Evolutionary conservation across 208 protist genomes (phyloP), one percentile per base, ranked within the genome.

Genomic region (Trypanosoma scelopori): DNA sequence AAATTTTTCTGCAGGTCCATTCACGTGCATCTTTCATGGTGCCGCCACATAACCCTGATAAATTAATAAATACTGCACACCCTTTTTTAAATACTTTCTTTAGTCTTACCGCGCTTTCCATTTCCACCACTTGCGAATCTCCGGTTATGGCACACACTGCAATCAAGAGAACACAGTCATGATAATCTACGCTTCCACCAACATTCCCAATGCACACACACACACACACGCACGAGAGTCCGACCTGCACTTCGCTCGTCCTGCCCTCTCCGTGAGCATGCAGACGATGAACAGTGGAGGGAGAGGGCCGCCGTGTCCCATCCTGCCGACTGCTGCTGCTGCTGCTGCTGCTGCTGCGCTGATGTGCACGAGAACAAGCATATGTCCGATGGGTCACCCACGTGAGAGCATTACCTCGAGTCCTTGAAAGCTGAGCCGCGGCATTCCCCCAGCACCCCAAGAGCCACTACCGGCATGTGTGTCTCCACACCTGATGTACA

Each of bases 211-310:
- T 37, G 9, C 32, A 37, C 48, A 53, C 48, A 53, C 12, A 53
- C 48, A 53, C 22, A 16, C 12, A 47, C 4, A 47, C 12, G 3
- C 4, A 16, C 43, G 18, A 16, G 4, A 16, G 12, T 5, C 4
- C 28, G 5, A 69, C 68, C 77, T 78, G 42, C 68, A 70, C 72
- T 82, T 82, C 72, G 77, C 77, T 82, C 77, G 77, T 69, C 77
- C 57, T 64, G 69, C 73, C 58, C 64, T 59, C 55, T 76, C 55
- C 3, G 32, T 64, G 39, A 43, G 74, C 49, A 43, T 22, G 18
- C 41, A 23, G 61, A 53, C 60, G 76, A 78, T 78, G 77, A 65
- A 67, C 41, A 59, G 69, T 48, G 43, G 23, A 65, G 48, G 57
- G 50, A 71, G 20, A 20, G 35, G 5, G 11, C 30, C 35, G 28